phyloP scores from a whole-genome alignment of 345 rosid genomes.

The Corymbia maculata region DNA sequence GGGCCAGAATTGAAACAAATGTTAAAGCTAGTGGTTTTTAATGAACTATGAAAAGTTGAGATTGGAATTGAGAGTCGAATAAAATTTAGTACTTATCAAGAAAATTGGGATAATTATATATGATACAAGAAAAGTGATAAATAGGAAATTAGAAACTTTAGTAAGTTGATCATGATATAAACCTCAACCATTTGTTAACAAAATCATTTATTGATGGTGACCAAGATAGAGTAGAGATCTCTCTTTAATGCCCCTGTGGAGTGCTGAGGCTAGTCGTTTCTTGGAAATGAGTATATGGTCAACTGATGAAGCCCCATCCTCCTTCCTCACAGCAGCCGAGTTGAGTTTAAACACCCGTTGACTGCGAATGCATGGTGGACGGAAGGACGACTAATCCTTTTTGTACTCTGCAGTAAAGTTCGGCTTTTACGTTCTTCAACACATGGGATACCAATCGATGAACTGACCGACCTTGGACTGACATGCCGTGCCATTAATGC shows the following conservation, averaged over 20 bases:
- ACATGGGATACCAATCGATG: neutral
- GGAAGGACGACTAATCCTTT: neutral
- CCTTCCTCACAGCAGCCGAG: neutral
- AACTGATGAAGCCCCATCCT: neutral
- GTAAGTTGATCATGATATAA: too few relatives aligned
- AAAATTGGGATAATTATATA: neutral
- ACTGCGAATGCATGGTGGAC: neutral
- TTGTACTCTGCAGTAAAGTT: neutral
- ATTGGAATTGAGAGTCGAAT: neutral
- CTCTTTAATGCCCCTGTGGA: neutral
- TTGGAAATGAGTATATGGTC: neutral
- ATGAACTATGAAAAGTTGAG: fast-evolving
- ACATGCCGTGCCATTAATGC: neutral
- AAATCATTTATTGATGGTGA: neutral
- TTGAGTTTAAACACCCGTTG: neutral
- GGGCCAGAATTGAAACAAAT: neutral
- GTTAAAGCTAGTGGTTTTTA: neutral
- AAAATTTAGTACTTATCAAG: neutral
- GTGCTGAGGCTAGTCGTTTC: neutral
- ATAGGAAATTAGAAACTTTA: too few relatives aligned
- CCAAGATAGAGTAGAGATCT: neutral
- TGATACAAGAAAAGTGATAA: too few relatives aligned
- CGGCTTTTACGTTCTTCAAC: neutral
- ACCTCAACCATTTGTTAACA: neutral
- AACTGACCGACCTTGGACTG: neutral